Evolutionary conservation across 1,139 yeast species (phyloP).

Genomic region (Debaryomyces coudertii): DNA sequence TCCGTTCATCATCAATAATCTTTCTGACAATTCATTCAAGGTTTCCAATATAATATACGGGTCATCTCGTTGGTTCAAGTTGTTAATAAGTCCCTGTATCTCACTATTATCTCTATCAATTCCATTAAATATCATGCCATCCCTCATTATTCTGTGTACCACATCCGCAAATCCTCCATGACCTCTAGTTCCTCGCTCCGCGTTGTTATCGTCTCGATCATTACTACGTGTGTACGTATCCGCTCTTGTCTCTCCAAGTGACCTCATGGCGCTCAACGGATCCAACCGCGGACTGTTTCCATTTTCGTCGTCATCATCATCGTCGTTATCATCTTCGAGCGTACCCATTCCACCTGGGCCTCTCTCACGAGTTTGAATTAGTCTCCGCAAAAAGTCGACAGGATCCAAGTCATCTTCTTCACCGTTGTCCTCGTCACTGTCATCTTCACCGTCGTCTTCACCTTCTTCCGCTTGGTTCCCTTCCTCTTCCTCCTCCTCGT

Average conservation of each 20-base stretch:
- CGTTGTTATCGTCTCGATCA: conserved; percentile 14
- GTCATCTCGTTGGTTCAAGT: conserved; percentile 49
- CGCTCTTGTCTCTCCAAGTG: conserved; percentile 19
- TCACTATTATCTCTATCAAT: conserved; percentile 29
- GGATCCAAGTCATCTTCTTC: conserved; percentile 29
- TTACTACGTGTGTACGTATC: conserved; percentile 5
- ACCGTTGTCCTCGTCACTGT: conserved; percentile 15
- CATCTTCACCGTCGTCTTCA: conserved; percentile 10
- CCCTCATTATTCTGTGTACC: conserved; percentile 42
- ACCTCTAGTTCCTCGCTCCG: conserved; percentile 9
- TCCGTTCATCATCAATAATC: conserved; percentile 69
- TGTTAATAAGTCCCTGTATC: conserved; percentile 43
- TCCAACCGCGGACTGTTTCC: conserved; percentile 29
- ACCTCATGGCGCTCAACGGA: conserved; percentile 32
- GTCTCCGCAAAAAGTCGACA: conserved; percentile 28
- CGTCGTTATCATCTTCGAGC: conserved; percentile 3
- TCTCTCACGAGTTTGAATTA: conserved; percentile 24
- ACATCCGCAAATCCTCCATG: conserved; percentile 37
- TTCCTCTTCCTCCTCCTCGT: conserved; percentile 15
- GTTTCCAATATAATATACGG: conserved; percentile 56
- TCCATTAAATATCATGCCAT: conserved; percentile 39
- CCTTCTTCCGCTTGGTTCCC: too few species aligned
- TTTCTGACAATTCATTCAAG: conserved; percentile 63
- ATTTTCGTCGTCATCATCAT: conserved; percentile 18
- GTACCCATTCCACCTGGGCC: conserved; percentile 10